Conservation (phyloP, 2,329 filamentous ascomycete species). For the Exophiala xenobiotica region DNA sequence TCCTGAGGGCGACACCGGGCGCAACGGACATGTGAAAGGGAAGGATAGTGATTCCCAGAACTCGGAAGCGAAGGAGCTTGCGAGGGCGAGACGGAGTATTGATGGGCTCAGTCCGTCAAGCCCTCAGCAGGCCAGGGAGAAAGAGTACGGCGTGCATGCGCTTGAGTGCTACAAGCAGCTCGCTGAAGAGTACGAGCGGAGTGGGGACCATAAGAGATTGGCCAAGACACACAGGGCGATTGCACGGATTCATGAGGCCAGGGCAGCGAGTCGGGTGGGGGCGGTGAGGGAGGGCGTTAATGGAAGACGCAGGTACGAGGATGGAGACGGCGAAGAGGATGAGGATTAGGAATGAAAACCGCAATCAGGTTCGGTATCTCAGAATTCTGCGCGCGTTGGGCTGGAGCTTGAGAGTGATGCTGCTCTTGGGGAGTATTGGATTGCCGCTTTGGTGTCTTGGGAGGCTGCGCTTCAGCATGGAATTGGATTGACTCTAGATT, state of each 20-base stretch:
- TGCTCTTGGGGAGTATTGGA: no score
- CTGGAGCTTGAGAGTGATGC: no score
- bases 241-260: slow-evolving; percentile 78
- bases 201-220: slow-evolving; percentile 85
- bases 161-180: slow-evolving; percentile 87
- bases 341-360: no score
- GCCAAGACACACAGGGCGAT: slow-evolving; percentile 86
- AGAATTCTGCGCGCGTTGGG: no score
- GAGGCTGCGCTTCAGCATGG: neutral
- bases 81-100: slow-evolving; percentile 26
- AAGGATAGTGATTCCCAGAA: slow-evolving; percentile 20
- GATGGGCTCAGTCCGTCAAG: slow-evolving; percentile 24
- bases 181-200: slow-evolving; percentile 84
- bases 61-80: slow-evolving; percentile 25
- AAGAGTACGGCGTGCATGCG: slow-evolving; percentile 39
- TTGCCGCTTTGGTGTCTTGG: neutral
- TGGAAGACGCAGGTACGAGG: slow-evolving; percentile 14
- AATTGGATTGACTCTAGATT: neutral
- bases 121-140: slow-evolving; percentile 24
- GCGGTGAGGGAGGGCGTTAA: slow-evolving; percentile 7
- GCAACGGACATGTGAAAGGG: slow-evolving; percentile 6
- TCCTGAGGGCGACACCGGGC: neutral
- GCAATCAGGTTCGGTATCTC: no score
- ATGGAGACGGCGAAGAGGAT: slow-evolving; percentile 22
- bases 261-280: slow-evolving; percentile 24